Conservation (phyloP, 768 basidiomycete genomes). For the Serendipita sp. region DNA sequence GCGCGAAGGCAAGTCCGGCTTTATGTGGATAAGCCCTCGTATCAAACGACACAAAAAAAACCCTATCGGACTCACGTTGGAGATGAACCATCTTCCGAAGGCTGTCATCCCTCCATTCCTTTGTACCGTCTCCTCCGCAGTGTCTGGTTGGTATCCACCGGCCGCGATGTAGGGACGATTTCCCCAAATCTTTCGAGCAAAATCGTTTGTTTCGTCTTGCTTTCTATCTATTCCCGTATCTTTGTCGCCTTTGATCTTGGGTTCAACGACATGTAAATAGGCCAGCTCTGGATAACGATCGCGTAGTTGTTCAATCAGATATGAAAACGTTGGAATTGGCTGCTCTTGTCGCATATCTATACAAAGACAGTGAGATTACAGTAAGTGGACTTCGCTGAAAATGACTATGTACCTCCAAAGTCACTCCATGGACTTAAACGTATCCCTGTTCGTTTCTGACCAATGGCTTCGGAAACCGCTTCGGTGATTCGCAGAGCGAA, state of each 20-base stretch:
- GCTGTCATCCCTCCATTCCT: slow-evolving; percentile 20
- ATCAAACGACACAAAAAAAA: neutral
- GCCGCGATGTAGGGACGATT: slow-evolving; percentile 23
- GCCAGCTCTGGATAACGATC: slow-evolving; percentile 28
- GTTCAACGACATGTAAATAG: slow-evolving; percentile 36
- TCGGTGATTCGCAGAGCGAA: slow-evolving; percentile 42
- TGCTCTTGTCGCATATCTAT: slow-evolving; percentile 31
- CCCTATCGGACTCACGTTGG: slow-evolving; percentile 23
- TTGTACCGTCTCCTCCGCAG: slow-evolving; percentile 25
- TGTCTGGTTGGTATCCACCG: slow-evolving; percentile 30
- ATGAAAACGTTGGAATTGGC: slow-evolving; percentile 38
- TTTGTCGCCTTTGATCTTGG: slow-evolving; percentile 13
- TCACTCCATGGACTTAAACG: slow-evolving; percentile 41
- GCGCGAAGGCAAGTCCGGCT: slow-evolving; percentile 31
- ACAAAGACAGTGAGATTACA: slow-evolving; percentile 8
- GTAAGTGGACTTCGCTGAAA: neutral
- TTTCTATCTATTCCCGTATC: neutral
- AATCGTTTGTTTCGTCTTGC: neutral
- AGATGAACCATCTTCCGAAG: slow-evolving; percentile 24
- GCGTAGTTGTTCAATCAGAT: slow-evolving; percentile 34
- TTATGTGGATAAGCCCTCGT: neutral
- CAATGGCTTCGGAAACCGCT: slow-evolving; percentile 36
- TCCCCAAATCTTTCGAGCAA: slow-evolving; percentile 4
- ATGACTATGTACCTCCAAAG: slow-evolving; percentile 6
- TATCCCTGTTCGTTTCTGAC: slow-evolving; percentile 36